Base-by-base conservation (phyloP, 2,329 filamentous ascomycete genomes). In the Chrysosporium keratinophilum region DNA sequence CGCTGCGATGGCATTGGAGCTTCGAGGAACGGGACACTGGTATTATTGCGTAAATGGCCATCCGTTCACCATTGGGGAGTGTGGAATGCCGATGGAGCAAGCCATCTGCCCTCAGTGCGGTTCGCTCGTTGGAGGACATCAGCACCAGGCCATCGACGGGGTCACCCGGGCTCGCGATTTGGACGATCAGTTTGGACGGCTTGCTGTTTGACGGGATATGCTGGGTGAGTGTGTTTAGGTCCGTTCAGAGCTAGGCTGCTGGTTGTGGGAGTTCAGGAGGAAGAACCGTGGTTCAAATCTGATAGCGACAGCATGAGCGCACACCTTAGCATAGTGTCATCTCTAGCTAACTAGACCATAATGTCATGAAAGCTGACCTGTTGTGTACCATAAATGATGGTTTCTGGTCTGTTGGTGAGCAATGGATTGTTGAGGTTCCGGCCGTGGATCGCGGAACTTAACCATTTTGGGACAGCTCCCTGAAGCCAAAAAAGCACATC, bases 51-150 rank as follows among this genome's bases (percentile, higher is more conserved):
- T 40, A n/a, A 70, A 71, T 44, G 62, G 65, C 0, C 68, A 71
- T 59, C 68, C 67, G 2, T 83, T 86, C 58, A 79, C 81, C 0
- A 74, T 85, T 33, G 82, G 81, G 0, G 79, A 85, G 56, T 85
- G 82, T 60, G 82, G 82, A 1, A 79, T 80, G 74, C 79, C 83
- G 0, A 83, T 84, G 79, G 57, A 87, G 63, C 52, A 61, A 15
- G 76, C 82, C 1, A 65, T 65, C 1, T 88, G 84, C 59, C 82
- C 83, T 0, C 76, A 86, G 57, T 88, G 84, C 58, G 76, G 73
- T 1, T 72, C 73, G 1, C 57, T 65, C 0, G 74, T 87, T 31
- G 83, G 82, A 1, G 83, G 83, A 0, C 62, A 60, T 44, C 9
- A 74, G 39, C 80, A 85, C 63, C 51, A 7, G 7, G 56, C 74